Conservation (phyloP, 225 moss, liverwort and hornwort species). For the Asterella californica region DNA sequence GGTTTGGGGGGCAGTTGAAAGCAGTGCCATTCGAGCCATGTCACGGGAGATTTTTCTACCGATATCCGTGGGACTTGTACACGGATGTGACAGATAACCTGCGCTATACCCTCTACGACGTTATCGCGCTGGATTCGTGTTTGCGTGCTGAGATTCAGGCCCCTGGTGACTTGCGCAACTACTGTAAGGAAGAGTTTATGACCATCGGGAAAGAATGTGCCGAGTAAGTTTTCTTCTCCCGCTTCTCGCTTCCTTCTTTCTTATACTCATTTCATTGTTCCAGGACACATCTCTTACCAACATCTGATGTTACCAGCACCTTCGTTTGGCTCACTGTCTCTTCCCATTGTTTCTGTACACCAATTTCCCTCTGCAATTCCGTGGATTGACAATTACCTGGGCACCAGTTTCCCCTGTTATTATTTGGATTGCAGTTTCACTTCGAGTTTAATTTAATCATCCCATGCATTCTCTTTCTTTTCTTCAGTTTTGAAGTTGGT, state of each 20-base stretch:
- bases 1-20: conserved; percentile 39
- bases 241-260: neutral
- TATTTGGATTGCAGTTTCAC: no score
- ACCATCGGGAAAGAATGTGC: conserved; percentile 75
- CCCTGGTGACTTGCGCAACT: conserved; percentile 48
- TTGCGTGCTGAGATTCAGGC: conserved; percentile 80
- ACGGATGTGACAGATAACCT: conserved; percentile 58
- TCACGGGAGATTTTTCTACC: conserved; percentile 63
- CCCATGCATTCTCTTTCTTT: no score
- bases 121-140: conserved; percentile 68
- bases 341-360: no score
- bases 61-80: conserved; percentile 73
- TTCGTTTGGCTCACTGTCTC: neutral
- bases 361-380: no score
- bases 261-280: neutral
- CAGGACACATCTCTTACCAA: neutral
- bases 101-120: conserved; percentile 56
- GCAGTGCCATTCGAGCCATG: conserved; percentile 68
- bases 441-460: no score
- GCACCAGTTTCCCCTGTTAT: no score
- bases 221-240: conserved; percentile 32
- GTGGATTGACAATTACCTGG: no score
- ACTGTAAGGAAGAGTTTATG: conserved; percentile 52
- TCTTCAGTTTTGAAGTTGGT: no score
- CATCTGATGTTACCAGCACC: neutral